phyloP scores from a whole-genome alignment of 192 early-diverging fungal species.

The Jimgerdemannia flammicorona region DNA sequence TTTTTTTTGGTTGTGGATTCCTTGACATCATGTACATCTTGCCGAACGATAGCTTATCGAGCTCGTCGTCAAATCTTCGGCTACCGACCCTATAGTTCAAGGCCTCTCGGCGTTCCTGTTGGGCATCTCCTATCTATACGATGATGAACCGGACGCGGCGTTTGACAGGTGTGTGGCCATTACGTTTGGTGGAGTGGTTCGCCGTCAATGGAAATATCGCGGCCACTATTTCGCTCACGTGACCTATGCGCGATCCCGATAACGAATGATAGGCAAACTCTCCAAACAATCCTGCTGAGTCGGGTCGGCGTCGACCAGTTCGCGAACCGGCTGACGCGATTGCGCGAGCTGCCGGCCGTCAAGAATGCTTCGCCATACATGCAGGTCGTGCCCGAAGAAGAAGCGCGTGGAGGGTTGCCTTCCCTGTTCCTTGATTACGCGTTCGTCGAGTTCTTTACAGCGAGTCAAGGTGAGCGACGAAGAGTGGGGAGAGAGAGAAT shows the following conservation, averaged over 20 bases:
- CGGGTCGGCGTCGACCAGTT: slow-evolving; percentile 88
- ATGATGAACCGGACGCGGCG: slow-evolving; percentile 72
- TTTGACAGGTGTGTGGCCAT: slow-evolving; percentile 39
- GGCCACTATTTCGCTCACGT: neutral
- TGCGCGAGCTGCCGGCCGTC: slow-evolving; percentile 81
- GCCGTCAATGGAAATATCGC: neutral
- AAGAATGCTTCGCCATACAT: slow-evolving; percentile 69
- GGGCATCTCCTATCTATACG: slow-evolving; percentile 85
- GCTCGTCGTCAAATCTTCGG: slow-evolving; percentile 83
- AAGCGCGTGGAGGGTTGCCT: slow-evolving; percentile 50
- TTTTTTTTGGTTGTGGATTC: neutral
- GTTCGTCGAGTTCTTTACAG: slow-evolving; percentile 85
- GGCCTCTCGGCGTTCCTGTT: slow-evolving; percentile 86
- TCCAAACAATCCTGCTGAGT: slow-evolving; percentile 82
- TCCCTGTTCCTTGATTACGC: slow-evolving; percentile 76
- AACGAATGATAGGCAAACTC: slow-evolving; percentile 43
- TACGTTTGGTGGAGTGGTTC: neutral
- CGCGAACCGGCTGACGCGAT: slow-evolving; percentile 72
- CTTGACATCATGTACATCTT: neutral
- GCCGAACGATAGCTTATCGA: slow-evolving; percentile 68
- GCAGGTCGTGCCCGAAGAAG: slow-evolving; percentile 58
- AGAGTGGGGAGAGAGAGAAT: slow-evolving; percentile 18
- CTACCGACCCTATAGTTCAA: slow-evolving; percentile 82
- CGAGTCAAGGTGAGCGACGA: slow-evolving; percentile 63
- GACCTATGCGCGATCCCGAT: neutral